Evolutionary conservation across 148 eudicot genomes (phyloP).

Genomic region (Rhododendron henanense): DNA sequence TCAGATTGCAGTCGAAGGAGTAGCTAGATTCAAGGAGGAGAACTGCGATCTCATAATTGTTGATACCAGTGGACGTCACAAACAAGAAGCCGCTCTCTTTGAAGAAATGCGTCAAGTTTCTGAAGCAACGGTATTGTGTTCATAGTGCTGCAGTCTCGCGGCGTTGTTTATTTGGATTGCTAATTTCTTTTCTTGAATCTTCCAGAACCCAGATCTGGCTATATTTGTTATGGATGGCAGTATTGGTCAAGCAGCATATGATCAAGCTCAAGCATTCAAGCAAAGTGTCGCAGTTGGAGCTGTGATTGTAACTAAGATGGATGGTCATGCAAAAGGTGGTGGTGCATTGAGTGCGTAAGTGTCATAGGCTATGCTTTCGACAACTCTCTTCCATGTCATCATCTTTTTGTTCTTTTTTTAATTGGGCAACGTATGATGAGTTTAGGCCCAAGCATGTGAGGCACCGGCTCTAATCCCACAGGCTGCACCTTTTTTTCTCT

Average conservation of each 20-base stretch:
- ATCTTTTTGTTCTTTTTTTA: background rate
- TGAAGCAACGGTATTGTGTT: conserved; percentile 64
- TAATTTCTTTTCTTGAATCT: conserved; percentile 10
- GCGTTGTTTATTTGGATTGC: background rate
- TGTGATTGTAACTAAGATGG: conserved; percentile 96
- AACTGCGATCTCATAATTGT: conserved; percentile 89
- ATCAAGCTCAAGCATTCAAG: conserved; percentile 94
- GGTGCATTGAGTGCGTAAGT: conserved; percentile 99
- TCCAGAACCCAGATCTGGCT: conserved; percentile 97
- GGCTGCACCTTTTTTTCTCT: too few relatives aligned
- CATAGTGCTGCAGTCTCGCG: background rate
- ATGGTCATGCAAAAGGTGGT: conserved; percentile 99
- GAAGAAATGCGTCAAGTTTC: conserved; percentile 99
- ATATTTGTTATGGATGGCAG: conserved; percentile 99
- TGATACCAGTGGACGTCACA: conserved; percentile 99
- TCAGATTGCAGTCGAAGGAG: conserved; percentile 92
- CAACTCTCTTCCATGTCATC: background rate
- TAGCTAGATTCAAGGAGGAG: conserved; percentile 87
- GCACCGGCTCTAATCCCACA: too few relatives aligned
- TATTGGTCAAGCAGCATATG: conserved; percentile 98
- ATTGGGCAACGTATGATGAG: too few relatives aligned
- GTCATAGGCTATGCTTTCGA: background rate
- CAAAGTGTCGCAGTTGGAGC: conserved; percentile 99
- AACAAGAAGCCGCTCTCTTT: conserved; percentile 93
- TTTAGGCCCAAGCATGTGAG: too few relatives aligned